Conservation (phyloP, 768 basidiomycete species). For the Sporobolomyces roseus region DNA sequence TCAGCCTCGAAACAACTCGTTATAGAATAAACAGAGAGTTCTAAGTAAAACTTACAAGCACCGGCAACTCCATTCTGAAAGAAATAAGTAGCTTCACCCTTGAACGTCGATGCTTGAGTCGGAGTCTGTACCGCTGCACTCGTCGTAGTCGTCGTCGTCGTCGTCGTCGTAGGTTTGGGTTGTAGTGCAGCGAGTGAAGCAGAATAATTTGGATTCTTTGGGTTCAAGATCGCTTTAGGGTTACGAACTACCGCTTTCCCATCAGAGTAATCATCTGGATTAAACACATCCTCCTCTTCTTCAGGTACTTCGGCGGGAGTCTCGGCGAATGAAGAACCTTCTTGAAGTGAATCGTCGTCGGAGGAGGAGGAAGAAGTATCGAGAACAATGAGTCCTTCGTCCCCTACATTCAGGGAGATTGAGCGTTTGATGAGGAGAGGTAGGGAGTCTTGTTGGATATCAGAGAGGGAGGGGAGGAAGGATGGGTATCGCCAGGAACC, state of each 20-base stretch:
- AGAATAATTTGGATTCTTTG: conserved; percentile 22
- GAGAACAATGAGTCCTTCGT: conserved; percentile 12
- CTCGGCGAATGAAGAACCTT: conserved; percentile 1
- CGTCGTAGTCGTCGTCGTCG: neutral
- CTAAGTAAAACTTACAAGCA: too few species aligned
- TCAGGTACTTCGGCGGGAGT: neutral
- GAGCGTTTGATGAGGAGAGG: too few species aligned
- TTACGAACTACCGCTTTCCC: conserved; percentile 12
- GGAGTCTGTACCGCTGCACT: neutral
- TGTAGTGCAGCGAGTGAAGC: neutral
- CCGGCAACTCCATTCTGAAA: conserved; percentile 1
- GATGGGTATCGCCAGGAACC: too few species aligned
- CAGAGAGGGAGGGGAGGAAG: neutral
- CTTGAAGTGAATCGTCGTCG: neutral
- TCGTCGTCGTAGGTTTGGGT: neutral
- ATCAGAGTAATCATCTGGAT: neutral
- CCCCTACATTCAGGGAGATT: too few species aligned
- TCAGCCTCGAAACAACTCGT: too few species aligned
- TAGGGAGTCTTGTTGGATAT: neutral
- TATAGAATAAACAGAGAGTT: too few species aligned
- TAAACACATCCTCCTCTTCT: neutral
- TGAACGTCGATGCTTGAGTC: neutral
- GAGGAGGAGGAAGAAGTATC: neutral
- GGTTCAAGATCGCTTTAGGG: conserved; percentile 22
- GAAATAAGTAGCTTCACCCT: conserved; percentile 3